Percentiles rank a stretch among this genome's conserved stretches.
Evolutionary conservation across 225 moss, liverwort and hornwort genomes (phyloP).

Genomic region (Thuidium tamariscinum): DNA sequence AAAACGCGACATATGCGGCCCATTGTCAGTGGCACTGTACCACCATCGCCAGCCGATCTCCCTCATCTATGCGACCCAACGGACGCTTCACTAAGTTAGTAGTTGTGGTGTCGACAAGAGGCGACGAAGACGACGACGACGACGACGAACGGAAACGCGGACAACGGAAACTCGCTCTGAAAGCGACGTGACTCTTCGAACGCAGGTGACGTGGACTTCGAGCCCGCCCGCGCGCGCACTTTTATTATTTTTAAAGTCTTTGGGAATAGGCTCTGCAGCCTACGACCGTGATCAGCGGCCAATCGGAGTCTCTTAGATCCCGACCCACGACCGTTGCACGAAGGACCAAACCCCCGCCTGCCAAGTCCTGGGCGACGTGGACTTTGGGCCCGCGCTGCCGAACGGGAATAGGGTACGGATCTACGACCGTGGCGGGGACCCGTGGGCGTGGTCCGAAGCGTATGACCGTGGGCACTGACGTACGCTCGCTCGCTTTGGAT

Average conservation of each 20-base stretch:
- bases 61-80: not conserved
- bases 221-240: not conserved
- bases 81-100: not conserved
- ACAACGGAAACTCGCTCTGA: not conserved
- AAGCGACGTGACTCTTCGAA: not conserved
- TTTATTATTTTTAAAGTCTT: not conserved
- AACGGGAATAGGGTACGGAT: not conserved
- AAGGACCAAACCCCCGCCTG: not conserved
- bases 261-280: not conserved
- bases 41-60: not conserved
- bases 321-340: too few species aligned
- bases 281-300: not conserved
- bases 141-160: not conserved
- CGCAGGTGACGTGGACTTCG: too few species aligned
- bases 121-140: not conserved
- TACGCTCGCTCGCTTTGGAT: not conserved
- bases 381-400: rapidly evolving
- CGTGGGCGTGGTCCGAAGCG: too few species aligned
- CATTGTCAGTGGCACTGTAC: not conserved
- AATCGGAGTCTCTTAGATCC: not conserved
- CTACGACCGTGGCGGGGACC: not conserved
- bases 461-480: not conserved
- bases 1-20: not conserved
- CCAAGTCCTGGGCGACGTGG: not conserved
- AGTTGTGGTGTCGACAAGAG: not conserved